Evolutionary conservation across 2,329 filamentous ascomycete genomes (phyloP), one percentile per base, ranked within the genome.

Genomic region (Xylariaceae sp.): DNA sequence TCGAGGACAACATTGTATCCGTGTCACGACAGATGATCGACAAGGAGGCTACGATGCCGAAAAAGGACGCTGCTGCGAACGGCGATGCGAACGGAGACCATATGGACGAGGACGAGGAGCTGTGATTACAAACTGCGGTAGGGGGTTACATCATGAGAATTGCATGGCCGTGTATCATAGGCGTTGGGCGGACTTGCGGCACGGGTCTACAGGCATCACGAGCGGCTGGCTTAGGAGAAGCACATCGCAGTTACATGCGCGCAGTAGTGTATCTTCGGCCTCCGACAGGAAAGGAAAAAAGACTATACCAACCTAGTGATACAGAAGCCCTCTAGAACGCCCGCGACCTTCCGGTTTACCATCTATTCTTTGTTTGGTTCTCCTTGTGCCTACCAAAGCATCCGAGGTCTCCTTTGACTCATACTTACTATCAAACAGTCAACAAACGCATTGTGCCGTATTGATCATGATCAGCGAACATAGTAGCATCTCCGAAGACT

Each of bases 1-100:
- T 99, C 66, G 95, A 99, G 75, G 94, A 99, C 81, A 99, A 99
- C 74, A 99, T 99, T 60, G 94, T 99, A 12, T 90, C 91, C 3
- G 92, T 99, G n/a, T 95, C 91, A 60, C 82, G 93, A 70, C 94
- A 97, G 73, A 97, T 99, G 93, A 97, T 99, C 66, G 94, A 97
- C 77, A 97, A 97, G 77, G 94, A 99, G 73, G 94, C 94, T 3
- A 94, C 91, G 5, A 89, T 96, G 73, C 90, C 93, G 17, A 86
- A 83, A 70, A 86, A 87, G 73, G 80, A 88, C 54, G 68, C 64
- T 12, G 71, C 72, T 50, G 71, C 75, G 36, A 78, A 80, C 60
- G 79, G 77, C 34, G 71, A 74, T 48, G 68, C 70, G n/a, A 80
- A 80, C 51, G 81, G 75, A 14, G 80, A 86, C 45, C 69, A 76